Percentiles rank a stretch among this genome's conserved stretches.
phyloP scores from a whole-genome alignment of 164 flowering plant species.

The Nymphaea colorata region DNA sequence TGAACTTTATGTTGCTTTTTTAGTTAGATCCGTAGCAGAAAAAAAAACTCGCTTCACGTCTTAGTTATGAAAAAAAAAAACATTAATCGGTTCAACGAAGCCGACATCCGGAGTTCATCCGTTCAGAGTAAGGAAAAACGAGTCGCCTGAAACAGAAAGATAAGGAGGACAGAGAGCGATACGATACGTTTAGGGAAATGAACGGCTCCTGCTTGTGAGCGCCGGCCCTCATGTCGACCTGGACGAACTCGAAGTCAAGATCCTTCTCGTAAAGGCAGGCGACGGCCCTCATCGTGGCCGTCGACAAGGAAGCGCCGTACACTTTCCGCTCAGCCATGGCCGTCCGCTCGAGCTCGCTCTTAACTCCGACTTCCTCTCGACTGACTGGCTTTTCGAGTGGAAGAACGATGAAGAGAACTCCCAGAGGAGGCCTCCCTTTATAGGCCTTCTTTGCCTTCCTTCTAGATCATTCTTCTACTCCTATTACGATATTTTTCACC shows the following conservation, averaged over 20 bases:
- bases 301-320: slow-evolving; percentile 16
- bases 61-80: too few relatives aligned
- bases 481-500: background rate
- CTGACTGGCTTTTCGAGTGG: background rate
- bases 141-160: background rate
- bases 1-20: too few relatives aligned
- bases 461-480: background rate
- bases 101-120: background rate
- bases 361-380: background rate
- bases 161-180: background rate
- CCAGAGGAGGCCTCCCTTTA: background rate
- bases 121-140: background rate
- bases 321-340: slow-evolving; percentile 21
- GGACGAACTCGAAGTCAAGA: slow-evolving; percentile 17
- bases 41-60: too few relatives aligned
- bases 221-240: slow-evolving; percentile 10
- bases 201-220: slow-evolving; percentile 21
- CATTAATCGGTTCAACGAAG: too few relatives aligned
- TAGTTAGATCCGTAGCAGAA: too few relatives aligned
- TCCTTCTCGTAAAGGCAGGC: slow-evolving; percentile 19
- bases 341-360: background rate
- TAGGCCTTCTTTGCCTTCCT: background rate
- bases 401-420: background rate
- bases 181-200: slow-evolving; percentile 1
- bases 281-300: slow-evolving; percentile 18